Evolutionary conservation across 2,329 filamentous ascomycete species (phyloP).

Genomic region (Xylariaceae sp.): DNA sequence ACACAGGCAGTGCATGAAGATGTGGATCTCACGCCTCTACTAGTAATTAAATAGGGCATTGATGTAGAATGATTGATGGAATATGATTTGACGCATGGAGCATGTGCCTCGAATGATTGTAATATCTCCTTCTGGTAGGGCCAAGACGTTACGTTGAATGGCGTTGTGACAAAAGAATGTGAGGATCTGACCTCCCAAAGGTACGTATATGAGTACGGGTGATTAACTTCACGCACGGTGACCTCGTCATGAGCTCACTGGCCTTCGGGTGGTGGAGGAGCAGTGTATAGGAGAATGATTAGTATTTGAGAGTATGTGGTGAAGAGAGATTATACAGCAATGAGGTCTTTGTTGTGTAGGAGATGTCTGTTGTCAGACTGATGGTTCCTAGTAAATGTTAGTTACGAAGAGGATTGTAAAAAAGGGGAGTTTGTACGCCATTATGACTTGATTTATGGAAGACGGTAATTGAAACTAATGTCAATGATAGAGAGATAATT

Average conservation of each 20-base stretch:
- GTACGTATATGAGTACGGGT: background rate
- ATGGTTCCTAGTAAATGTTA: too few relatives aligned
- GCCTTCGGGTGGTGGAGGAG: too few relatives aligned
- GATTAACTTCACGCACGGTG: background rate
- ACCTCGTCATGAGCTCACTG: background rate
- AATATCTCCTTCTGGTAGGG: background rate
- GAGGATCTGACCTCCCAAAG: background rate
- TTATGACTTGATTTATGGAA: too few relatives aligned
- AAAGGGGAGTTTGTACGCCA: too few relatives aligned
- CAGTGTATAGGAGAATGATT: too few relatives aligned
- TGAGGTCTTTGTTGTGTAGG: too few relatives aligned
- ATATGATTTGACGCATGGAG: background rate
- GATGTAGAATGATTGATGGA: background rate
- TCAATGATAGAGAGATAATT: too few relatives aligned
- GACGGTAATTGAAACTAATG: too few relatives aligned
- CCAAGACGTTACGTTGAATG: background rate
- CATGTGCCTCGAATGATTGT: background rate
- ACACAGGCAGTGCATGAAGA: background rate
- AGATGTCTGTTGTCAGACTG: too few relatives aligned
- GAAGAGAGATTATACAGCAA: too few relatives aligned
- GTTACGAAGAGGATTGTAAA: too few relatives aligned
- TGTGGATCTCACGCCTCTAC: background rate
- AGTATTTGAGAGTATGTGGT: too few relatives aligned
- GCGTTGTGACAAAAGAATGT: background rate
- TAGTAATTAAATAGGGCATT: background rate